Base-by-base conservation (phyloP, 2,329 filamentous ascomycete genomes). In the Aspergillus flavus region DNA sequence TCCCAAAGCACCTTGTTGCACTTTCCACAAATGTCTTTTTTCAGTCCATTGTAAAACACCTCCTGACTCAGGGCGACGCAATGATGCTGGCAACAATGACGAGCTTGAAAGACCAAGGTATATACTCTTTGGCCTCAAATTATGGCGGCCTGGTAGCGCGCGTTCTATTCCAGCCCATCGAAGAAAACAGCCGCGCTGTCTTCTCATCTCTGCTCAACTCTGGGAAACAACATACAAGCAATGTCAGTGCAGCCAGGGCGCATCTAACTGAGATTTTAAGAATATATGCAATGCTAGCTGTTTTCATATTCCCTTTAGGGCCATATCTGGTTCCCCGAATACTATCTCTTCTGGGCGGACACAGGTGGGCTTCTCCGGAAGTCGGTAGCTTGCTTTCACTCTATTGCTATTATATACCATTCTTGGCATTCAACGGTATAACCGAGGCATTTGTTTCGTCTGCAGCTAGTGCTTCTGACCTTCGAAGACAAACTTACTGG, bases 31-130 rank as follows among this genome's bases (percentile, higher is more conserved):
- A 90, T 72, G 87, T 98, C 76, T 94, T 93, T 79, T 82, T 93
- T 7, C 95, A 99, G 79, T 94, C 92, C 41, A 80, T 93, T 23
- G 87, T 98, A 72, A 99, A 99, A 78, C 94, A 98, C 75, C 76
- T 98, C 58, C 86, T 99, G 58, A 98, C 95, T 0, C 93, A 98
- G 79, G 95, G 94, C 64, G 95, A 99, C 79, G 93, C 93, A 1
- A 87, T 98, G 69, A 87, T 98, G 57, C 90, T 99, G 66, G 90
- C 91, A 19, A 80, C 89, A 14, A 84, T 98, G 62, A 90, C 94
- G 7, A 88, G 89, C 0, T 86, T 95, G 1, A 83, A 87, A 48
- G 91, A 94, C 5, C 95, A 98, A 80, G 95, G 95, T 16, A 89
- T 93, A 41, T 99, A 98, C 74, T 93, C 94, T 0, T 85, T 99